Evolutionary conservation across 768 basidiomycete species (phyloP), one percentile per base, ranked within the genome.

Genomic region (Russula ochroleuca): DNA sequence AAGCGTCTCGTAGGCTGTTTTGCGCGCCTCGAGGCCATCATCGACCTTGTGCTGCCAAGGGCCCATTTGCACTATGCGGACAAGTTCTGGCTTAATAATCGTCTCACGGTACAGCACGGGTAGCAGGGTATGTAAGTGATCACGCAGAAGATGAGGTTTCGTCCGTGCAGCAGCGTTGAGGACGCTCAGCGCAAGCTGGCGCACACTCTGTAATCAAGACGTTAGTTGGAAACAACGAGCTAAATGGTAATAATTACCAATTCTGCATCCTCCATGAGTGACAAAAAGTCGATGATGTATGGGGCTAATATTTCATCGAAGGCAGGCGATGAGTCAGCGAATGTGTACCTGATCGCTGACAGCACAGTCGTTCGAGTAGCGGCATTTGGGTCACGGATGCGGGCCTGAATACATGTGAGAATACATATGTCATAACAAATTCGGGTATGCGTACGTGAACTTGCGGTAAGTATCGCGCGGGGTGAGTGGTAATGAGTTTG

Each of bases 11-110:
- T 92, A 98, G 2, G 97, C 96, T 0, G 92, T 95, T 80, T 98
- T 98, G 63, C 97, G 86, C 23, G 94, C 87, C 67, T 98, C 96
- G 45, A 98, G 80, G 53, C 97, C 97, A 67, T 98, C 95, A 70
- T 99, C 97, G 57, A 97, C 92, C 73, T 91, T 94, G 76, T 96
- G 93, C 31, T 88, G 91, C 94, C 94, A 97, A 2, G 94, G 94
- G 23, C 94, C 94, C 94, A 97, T 97, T 72, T 94, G 92, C 14
- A 97, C 94, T 1, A 90, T 92, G 35, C 90, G 85, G 71, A 96
- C 87, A 63, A 94, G 84, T 2, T 86, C 81, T 2, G 83, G 80
- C 66, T 92, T 93, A 72, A 94, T 76, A 41, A 80, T 72, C 0
- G 95, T 97, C 76, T 98, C 93, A 41, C 83, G 80, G 75, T 97